Evolutionary conservation across 2,329 filamentous ascomycete species (phyloP).

Genomic region (Beauveria rudraprayagi): DNA sequence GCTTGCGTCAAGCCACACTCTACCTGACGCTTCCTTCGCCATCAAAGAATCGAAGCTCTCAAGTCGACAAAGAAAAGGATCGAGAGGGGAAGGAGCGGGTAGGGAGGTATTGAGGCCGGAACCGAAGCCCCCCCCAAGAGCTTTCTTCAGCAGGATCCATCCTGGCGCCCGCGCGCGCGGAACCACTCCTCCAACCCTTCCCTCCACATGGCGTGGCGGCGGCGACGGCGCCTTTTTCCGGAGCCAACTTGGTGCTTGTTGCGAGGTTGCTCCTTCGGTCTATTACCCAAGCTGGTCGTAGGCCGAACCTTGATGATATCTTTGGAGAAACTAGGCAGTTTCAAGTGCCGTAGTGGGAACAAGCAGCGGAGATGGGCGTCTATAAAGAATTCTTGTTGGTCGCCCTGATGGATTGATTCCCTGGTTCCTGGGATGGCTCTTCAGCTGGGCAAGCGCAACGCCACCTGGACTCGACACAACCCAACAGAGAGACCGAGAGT

Average conservation of each 20-base stretch:
- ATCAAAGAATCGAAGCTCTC: background rate
- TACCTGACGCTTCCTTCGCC: background rate
- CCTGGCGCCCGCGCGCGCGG: background rate
- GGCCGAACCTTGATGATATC: background rate
- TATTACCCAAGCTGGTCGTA: background rate
- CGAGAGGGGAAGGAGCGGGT: background rate
- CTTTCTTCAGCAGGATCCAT: background rate
- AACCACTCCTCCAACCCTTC: background rate
- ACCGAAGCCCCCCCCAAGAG: background rate
- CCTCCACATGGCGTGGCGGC: conserved; percentile 5
- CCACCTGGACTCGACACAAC: conserved; percentile 1
- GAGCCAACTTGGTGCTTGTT: background rate
- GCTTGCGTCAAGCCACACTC: background rate
- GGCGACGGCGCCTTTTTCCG: background rate
- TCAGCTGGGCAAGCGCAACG: conserved; percentile 1
- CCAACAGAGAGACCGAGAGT: background rate
- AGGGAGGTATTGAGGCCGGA: background rate
- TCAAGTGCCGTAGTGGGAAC: background rate
- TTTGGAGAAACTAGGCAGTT: too few species aligned
- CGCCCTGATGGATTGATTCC: background rate
- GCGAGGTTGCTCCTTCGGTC: background rate
- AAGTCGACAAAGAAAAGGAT: background rate
- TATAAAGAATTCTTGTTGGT: conserved; percentile 3
- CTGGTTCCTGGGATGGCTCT: background rate
- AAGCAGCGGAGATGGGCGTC: conserved; percentile 3